Evolutionary conservation across 2,329 filamentous ascomycete genomes (phyloP), one percentile per base, ranked within the genome.

Genomic region (Colletotrichum liaoningense): DNA sequence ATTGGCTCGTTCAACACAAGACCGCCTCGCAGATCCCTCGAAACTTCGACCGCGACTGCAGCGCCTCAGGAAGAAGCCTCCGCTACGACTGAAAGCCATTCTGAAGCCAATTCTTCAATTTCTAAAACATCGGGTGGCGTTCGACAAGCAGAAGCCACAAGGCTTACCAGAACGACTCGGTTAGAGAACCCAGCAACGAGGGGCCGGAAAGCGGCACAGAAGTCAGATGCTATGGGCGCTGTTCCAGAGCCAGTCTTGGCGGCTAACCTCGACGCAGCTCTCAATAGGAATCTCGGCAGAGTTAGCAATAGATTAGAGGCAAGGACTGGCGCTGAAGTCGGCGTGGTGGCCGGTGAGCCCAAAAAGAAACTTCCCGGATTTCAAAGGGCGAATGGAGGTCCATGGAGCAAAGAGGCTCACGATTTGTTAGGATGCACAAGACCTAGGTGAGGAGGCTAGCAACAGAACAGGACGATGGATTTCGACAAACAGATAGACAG

Each of bases 391-490:
- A 89, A 88, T 76, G 84, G 88, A 19, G 92, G 92, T 3, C 89
- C 92, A 0, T 94, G 92, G 92, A 93, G 91, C 76, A 88, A 86
- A 28, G 92, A 94, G 78, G 92, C 92, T 0, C 86, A 89, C 75
- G 92, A 94, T 79, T 78, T 94, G 59, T 88, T 94, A 74, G 90
- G 89, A 49, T 88, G 84, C 77, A 90, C 87, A 78, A 85, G 89
- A 60, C 92, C 91, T 46, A 83, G 60, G 80, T 72, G 57, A 67
- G 22, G 1, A 3, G 14, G 1, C 1, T 42, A 5, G 6, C 42
- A n/a, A 49, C 42, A 49, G 8, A 22, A 22, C 42, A 49, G 19
- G 42, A n/a, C 4, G 42, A n/a, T 19, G 3, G 7, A 49, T 11
- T 9, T 19, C 19, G 7, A 49, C 42, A 49, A 49, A 7, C 19